These are phyloP conservation scores for Malassezia vespertilionis DNA, from an alignment of 1,284 basidiomycete genomes.

Conservation along the genomic window DNA sequence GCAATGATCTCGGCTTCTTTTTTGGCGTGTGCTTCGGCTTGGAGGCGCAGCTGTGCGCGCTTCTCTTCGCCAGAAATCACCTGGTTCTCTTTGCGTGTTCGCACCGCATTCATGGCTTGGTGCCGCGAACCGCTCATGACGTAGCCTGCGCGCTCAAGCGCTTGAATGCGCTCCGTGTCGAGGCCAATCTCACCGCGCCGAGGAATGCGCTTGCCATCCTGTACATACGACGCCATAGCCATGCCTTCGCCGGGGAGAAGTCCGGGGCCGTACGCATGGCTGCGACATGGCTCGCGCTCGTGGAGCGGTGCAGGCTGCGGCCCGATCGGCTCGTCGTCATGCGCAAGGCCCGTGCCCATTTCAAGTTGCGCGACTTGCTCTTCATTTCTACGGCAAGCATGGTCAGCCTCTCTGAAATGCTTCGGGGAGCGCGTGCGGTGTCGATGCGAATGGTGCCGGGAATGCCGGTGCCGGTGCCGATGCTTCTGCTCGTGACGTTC, in stretches of 20 bases:
- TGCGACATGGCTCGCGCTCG: constrained; percentile 1
- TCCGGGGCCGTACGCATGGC: constrained; percentile 58
- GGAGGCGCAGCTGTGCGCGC: constrained; percentile 77
- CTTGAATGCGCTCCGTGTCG: constrained; percentile 70
- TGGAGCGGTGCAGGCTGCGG: not conserved
- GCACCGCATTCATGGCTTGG: constrained; percentile 72
- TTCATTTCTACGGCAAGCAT: not conserved
- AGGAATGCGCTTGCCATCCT: constrained; percentile 82
- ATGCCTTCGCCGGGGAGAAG: constrained; percentile 86
- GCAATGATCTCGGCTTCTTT: constrained; percentile 59
- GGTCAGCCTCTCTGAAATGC: too few relatives aligned
- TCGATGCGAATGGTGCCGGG: not conserved
- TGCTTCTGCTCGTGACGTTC: not conserved
- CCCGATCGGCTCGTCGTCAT: not conserved
- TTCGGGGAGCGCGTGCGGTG: not conserved
- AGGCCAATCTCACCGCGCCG: constrained; percentile 96
- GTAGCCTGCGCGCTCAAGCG: constrained; percentile 80
- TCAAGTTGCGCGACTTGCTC: not conserved
- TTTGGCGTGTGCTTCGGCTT: constrained; percentile 80
- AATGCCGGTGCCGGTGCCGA: constrained; percentile 3
- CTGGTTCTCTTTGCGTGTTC: constrained; percentile 93
- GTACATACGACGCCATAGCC: constrained; percentile 89
- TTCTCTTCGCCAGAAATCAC: constrained; percentile 92
- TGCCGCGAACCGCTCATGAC: constrained; percentile 95
- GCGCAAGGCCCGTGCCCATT: not conserved